Percentiles rank a stretch among this genome's conserved stretches.
Conservation (phyloP, 805 yeast genomes). For the Ogataea salicorniae region DNA sequence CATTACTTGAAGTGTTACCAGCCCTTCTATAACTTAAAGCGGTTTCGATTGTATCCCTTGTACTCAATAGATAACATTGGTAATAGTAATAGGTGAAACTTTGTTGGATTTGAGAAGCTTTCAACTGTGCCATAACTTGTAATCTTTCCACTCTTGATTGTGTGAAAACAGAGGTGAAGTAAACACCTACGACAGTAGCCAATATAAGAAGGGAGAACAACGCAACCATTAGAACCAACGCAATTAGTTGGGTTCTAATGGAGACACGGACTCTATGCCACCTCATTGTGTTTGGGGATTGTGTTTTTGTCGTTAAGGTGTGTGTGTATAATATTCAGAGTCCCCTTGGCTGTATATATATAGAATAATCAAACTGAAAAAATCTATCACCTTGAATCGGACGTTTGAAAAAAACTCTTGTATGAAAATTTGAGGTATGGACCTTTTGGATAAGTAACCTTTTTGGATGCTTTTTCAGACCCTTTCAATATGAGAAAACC, state of each 20-base stretch:
- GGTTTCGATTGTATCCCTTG: constrained; percentile 53
- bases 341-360: too few species aligned
- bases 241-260: constrained; percentile 68
- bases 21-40: constrained; percentile 63
- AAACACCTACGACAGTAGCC: constrained; percentile 71
- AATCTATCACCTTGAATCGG: too few species aligned
- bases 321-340: neutral
- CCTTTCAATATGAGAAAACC: too few species aligned
- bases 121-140: constrained; percentile 73
- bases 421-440: too few species aligned
- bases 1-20: constrained; percentile 56
- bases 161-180: constrained; percentile 60
- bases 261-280: constrained; percentile 45
- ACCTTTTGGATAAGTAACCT: too few species aligned
- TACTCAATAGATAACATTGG: constrained; percentile 62
- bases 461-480: too few species aligned
- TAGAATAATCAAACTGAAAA: too few species aligned
- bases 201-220: constrained; percentile 58
- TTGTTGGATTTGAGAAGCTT: constrained; percentile 75
- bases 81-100: constrained; percentile 57
- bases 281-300: constrained; percentile 8
- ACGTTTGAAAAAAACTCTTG: too few species aligned
- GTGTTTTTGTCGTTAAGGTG: neutral
- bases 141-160: constrained; percentile 64
- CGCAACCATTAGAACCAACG: constrained; percentile 64